Conservation (phyloP, 2,329 filamentous ascomycete genomes). For the Shiraia bambusicola region DNA sequence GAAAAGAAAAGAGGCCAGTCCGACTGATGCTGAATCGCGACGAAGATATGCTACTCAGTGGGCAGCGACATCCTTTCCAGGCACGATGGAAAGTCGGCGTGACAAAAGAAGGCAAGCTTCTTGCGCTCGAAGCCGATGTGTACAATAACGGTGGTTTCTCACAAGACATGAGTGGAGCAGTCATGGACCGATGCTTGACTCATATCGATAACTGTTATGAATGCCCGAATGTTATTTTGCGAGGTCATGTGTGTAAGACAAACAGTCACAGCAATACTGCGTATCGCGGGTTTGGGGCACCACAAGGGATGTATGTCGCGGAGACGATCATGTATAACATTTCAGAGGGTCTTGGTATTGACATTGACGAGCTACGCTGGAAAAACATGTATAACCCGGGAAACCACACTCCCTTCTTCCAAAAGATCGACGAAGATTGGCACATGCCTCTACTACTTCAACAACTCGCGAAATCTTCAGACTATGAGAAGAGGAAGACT, state of each 20-base stretch:
- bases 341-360: conserved; percentile 81
- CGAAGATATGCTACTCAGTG: conserved; percentile 89
- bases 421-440: conserved; percentile 78
- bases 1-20: conserved; percentile 78
- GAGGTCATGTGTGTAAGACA: conserved; percentile 83
- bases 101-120: conserved; percentile 86
- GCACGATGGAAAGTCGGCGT: conserved; percentile 88
- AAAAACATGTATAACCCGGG: conserved; percentile 81
- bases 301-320: conserved; percentile 90
- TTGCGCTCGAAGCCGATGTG: conserved; percentile 83
- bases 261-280: conserved; percentile 97
- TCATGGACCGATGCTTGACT: conserved; percentile 79
- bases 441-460: conserved; percentile 90
- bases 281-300: conserved; percentile 92
- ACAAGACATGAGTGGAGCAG: conserved; percentile 68
- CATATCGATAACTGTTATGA: conserved; percentile 88
- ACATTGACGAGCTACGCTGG: conserved; percentile 74
- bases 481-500: conserved; percentile 69
- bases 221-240: conserved; percentile 81
- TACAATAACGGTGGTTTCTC: conserved; percentile 88
- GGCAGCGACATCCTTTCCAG: conserved; percentile 89
- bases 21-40: conserved; percentile 93
- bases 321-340: conserved; percentile 87
- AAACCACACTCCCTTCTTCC: conserved; percentile 86
- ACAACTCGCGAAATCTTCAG: conserved; percentile 73